Percentiles rank a stretch among this genome's conserved stretches.
Evolutionary conservation across 441 rosid genomes (phyloP).

Genomic region (Macaranga tanarius): DNA sequence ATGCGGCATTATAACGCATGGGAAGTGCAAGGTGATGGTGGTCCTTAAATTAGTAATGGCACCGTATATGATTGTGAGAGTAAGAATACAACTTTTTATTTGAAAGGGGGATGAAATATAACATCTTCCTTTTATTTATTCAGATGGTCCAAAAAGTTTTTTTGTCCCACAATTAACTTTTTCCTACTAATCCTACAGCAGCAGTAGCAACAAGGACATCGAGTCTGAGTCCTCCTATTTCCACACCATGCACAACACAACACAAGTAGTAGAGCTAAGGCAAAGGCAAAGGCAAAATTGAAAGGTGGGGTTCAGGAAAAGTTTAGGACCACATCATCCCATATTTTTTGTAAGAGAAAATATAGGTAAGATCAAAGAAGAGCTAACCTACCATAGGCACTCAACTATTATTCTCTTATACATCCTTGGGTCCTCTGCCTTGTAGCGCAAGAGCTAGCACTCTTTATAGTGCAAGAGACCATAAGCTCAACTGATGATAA

Average conservation of each 20-base stretch:
- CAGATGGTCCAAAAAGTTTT: slow-evolving; percentile 29
- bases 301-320: background rate
- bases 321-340: slow-evolving; percentile 27
- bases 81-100: slow-evolving; percentile 14
- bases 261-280: background rate
- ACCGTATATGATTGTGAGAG: slow-evolving; percentile 18
- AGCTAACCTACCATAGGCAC: background rate
- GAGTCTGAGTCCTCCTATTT: background rate
- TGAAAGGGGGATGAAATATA: slow-evolving; percentile 31
- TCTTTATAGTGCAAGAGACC: no score
- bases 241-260: background rate
- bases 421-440: no score
- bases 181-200: background rate
- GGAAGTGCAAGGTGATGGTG: slow-evolving; percentile 28
- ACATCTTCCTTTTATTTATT: slow-evolving; percentile 20
- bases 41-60: slow-evolving; percentile 26
- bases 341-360: slow-evolving; percentile 8
- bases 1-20: slow-evolving; percentile 45
- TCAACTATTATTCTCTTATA: no score
- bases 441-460: no score
- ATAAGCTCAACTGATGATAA: no score
- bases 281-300: background rate
- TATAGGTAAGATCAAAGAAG: background rate
- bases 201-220: background rate
- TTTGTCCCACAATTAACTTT: background rate